These are phyloP conservation scores for Mortierella antarctica DNA, from an alignment of 192 early-diverging fungal genomes.

Conservation along the genomic window DNA sequence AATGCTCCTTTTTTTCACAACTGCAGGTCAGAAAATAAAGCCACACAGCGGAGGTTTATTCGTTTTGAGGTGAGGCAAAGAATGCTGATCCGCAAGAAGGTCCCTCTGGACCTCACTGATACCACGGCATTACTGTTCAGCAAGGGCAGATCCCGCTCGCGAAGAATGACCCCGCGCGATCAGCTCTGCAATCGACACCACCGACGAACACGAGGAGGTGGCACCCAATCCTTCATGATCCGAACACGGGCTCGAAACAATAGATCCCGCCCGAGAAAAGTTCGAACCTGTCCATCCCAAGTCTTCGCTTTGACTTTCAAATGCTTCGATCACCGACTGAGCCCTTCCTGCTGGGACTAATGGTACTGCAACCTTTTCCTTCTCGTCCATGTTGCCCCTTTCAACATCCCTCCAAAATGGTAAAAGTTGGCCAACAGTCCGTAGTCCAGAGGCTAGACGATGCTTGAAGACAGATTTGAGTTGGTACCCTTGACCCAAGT, in stretches of 20 bases:
- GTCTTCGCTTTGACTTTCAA: conserved; percentile 14
- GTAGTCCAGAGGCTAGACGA: conserved; percentile 23
- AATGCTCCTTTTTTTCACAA: no score
- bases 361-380: conserved; percentile 33
- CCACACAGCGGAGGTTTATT: no score
- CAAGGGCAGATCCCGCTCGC: background rate
- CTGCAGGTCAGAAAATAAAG: no score
- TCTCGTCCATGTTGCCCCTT: conserved; percentile 18
- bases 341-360: conserved; percentile 17
- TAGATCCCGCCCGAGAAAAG: conserved; percentile 13
- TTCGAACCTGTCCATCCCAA: background rate
- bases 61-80: no score
- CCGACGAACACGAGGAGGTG: background rate
- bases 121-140: background rate
- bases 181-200: conserved; percentile 5
- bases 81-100: background rate
- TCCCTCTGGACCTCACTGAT: no score
- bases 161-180: conserved; percentile 1
- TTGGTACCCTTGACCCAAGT: conserved; percentile 18
- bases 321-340: conserved; percentile 24
- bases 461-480: conserved; percentile 46
- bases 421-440: conserved; percentile 31
- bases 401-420: conserved; percentile 49
- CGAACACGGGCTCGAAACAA: background rate
- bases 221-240: background rate